Conservation (phyloP, 805 yeast species). For the Yamadazyma laniorum region DNA sequence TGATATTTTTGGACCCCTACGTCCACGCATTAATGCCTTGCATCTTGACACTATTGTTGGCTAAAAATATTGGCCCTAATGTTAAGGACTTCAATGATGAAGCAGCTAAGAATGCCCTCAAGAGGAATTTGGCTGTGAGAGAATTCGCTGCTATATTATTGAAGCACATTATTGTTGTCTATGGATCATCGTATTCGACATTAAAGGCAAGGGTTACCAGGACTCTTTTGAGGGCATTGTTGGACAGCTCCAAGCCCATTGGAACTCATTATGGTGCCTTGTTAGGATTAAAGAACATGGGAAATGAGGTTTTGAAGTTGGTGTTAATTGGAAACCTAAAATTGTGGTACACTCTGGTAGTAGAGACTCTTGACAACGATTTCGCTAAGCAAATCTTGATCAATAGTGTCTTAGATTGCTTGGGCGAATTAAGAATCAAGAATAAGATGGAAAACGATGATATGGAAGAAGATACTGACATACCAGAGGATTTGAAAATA, state of each 20-base stretch:
- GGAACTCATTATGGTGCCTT: conserved; percentile 94
- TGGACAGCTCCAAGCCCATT: conserved; percentile 77
- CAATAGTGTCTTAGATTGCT: conserved; percentile 50
- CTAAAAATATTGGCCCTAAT: conserved; percentile 75
- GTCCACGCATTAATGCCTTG: conserved; percentile 98
- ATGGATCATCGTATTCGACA: conserved; percentile 83
- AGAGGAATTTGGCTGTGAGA: conserved; percentile 60
- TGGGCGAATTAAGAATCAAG: conserved; percentile 45
- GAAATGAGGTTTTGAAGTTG: conserved; percentile 83
- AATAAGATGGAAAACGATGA: conserved; percentile 11
- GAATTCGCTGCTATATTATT: conserved; percentile 85
- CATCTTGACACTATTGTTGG: conserved; percentile 80
- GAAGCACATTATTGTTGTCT: conserved; percentile 72
- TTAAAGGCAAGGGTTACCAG: conserved; percentile 91
- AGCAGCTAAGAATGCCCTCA: conserved; percentile 27
- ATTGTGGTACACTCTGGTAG: conserved; percentile 70
- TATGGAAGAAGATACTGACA: conserved; percentile 33
- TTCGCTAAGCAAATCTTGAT: conserved; percentile 49
- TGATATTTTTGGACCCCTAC: conserved; percentile 90
- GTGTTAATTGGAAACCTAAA: conserved; percentile 79
- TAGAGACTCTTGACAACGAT: conserved; percentile 41
- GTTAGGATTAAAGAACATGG: conserved; percentile 78
- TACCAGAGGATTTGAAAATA: conserved; percentile 29
- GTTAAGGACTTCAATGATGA: conserved; percentile 33
- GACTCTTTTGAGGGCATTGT: conserved; percentile 84